Base-by-base conservation (phyloP, 2,329 filamentous ascomycete species). In the Colletotrichum sidae region DNA sequence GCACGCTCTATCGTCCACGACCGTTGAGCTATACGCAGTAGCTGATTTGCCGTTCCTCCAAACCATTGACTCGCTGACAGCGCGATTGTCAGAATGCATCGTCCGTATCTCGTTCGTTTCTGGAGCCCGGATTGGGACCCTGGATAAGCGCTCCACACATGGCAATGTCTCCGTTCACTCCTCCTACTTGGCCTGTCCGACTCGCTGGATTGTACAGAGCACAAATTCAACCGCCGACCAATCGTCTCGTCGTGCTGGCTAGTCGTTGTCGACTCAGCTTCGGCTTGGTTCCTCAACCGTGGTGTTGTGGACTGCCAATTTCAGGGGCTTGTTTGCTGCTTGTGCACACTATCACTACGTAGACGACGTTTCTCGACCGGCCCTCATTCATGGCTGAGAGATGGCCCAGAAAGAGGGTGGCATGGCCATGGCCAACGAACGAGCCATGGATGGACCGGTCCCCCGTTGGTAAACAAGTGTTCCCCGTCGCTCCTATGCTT, bases 381-480 rank as follows among this genome's bases (percentile, higher is more conserved):
- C 17, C 17, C 17, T n/a, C 25, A 25, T 25, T 4, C 4, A 25
- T 65, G 41, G 51, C 47, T 50, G 47, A 62, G 41, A 56, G 34
- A 39, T 37, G 15, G 10, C 41, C 38, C 25, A 25, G 4, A 25
- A 25, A 25, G 25, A 25, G 25, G 25, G 25, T 25, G 25, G 47
- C 37, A 44, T 53, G 52, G 54, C 62, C 50, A 25, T 60, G 44
- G 55, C 46, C 39, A 17, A 41, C 56, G 35, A 25, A 9, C 37
- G 12, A 45, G 52, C 53, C 59, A 39, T 58, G 49, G 47, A 56
- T 37, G 12, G 52, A 51, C 34, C 38, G 54, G 17, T 15, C 33
- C 50, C 45, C 54, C 41, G 44, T 38, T 62, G 47, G 47, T 55
- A 58, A 65, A 67, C 64, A 59, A 67, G 39, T 67, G 64, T 59